Evolutionary conservation across 2,329 filamentous ascomycete genomes (phyloP), one percentile per base, ranked within the genome.

Genomic region (Niveomyces coronatus): DNA sequence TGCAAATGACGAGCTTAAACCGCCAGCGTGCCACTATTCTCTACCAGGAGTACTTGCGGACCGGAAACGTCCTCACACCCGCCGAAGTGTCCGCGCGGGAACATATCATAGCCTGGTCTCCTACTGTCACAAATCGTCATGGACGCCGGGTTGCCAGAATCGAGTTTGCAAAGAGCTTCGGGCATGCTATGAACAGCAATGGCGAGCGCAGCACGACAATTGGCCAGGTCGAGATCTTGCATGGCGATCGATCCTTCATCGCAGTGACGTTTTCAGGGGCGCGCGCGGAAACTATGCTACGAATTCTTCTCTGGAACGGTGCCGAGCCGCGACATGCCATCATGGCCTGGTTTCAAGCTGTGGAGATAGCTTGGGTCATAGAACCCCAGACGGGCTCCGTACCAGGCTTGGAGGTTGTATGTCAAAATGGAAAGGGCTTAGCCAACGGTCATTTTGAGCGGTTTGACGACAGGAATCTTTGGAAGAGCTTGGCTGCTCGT

Each of bases 1-100:
- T 98, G 13, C 79, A 77, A 54, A 85, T 96, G 79, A 74, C 74
- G 27, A 85, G 76, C 6, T 67, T 96, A 24, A 96, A 94, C 60
- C 73, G 85, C 16, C 88, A 96, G 58, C 75, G 91, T 24, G 84
- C 87, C 2, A 85, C 81, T 33, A 76, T 95, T 15, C 67, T 94
- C 2, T 79, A 88, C 49, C 70, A 74, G 28, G 64, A 69, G 44
- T 72, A 73, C 37, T 55, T 81, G 47, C 44, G 45, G 13, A 66
- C 56, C 37, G 64, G 65, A 17, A 58, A 52, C 9, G 60, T 84
- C 2, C 66, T 85, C 3, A 69, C 68, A 0, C 87, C 86, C 0
- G 60, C 65, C 7, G 65, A 87, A 46, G 78, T 87, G 2, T 71
- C 84, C 1, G 50, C 71, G 34, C 61, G 65, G 33, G 82, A 86